phyloP scores from a whole-genome alignment of 2,329 filamentous ascomycete species.

The Fusarium sp. region DNA sequence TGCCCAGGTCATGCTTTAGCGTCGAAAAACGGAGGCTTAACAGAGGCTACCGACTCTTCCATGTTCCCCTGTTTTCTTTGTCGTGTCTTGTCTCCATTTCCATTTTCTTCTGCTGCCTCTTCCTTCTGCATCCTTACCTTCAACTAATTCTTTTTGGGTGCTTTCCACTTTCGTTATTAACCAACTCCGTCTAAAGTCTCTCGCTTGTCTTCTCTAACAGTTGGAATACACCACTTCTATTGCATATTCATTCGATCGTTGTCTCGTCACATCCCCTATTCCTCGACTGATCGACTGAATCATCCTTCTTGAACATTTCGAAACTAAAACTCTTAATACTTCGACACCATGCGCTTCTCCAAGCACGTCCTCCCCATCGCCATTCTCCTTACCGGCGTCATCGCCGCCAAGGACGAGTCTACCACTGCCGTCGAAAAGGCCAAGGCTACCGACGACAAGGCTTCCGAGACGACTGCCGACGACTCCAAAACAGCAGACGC shows the following conservation, averaged over 20 bases:
- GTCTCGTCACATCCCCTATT: slow-evolving; percentile 27
- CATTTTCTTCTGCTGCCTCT: not conserved
- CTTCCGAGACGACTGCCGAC: slow-evolving; percentile 29
- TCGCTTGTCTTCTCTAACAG: slow-evolving; percentile 23
- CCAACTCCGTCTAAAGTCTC: slow-evolving; percentile 26
- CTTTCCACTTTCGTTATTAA: slow-evolving; percentile 27
- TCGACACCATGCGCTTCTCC: slow-evolving; percentile 44
- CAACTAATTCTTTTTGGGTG: slow-evolving; percentile 14
- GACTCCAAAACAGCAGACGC: slow-evolving; percentile 36
- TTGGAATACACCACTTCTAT: slow-evolving; percentile 2
- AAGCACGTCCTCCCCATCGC: slow-evolving; percentile 45
- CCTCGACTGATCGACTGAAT: not conserved
- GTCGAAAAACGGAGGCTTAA: slow-evolving; percentile 28
- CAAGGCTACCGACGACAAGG: slow-evolving; percentile 33
- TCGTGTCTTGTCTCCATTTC: slow-evolving; percentile 1
- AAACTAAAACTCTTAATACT: not conserved
- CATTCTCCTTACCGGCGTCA: slow-evolving; percentile 42
- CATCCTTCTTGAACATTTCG: not conserved
- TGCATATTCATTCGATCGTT: slow-evolving; percentile 5
- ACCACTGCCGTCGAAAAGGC: slow-evolving; percentile 27
- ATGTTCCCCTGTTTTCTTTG: slow-evolving; percentile 34
- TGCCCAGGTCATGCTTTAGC: slow-evolving; percentile 12
- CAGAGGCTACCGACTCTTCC: not conserved
- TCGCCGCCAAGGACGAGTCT: slow-evolving; percentile 32
- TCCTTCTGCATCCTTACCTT: slow-evolving; percentile 10